A percentile compares a stretch with the other conserved stretches of the same genome.
Evolutionary conservation across 345 rosid species (phyloP).

Genomic region (Eucalyptus marginata): DNA sequence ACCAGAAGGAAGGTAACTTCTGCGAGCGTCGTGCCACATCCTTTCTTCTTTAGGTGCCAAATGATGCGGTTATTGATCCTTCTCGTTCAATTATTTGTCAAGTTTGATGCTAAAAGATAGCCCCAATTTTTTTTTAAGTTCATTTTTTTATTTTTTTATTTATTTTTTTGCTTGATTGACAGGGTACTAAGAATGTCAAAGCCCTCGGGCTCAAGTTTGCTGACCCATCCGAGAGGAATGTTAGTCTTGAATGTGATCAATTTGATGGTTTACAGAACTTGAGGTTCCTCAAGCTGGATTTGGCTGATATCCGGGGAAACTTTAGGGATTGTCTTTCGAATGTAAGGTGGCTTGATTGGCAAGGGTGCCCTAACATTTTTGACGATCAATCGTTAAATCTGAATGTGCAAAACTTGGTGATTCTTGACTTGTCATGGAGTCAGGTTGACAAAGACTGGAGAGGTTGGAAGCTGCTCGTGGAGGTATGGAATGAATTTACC

Average conservation of each 20-base stretch:
- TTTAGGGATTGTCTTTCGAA: fast-evolving
- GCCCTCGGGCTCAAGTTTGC: fast-evolving
- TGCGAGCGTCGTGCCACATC: background rate
- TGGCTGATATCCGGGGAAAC: fast-evolving
- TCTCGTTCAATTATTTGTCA: background rate
- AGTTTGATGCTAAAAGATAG: background rate
- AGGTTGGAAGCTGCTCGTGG: fast-evolving
- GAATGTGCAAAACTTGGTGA: fast-evolving
- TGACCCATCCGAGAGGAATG: fast-evolving
- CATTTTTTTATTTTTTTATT: too few relatives aligned
- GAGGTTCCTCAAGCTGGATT: background rate
- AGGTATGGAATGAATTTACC: fast-evolving
- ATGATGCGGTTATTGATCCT: background rate
- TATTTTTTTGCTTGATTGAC: background rate
- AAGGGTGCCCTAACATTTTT: fast-evolving
- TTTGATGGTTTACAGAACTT: background rate
- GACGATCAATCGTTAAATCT: fast-evolving
- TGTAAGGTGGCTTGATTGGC: background rate
- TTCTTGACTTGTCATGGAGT: fast-evolving
- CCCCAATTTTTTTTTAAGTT: too few relatives aligned
- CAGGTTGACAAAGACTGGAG: fast-evolving
- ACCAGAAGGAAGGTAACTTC: background rate
- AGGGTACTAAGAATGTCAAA: fast-evolving
- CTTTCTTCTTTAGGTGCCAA: background rate
- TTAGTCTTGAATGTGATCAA: fast-evolving